Evolutionary conservation across 2,329 filamentous ascomycete genomes (phyloP).

Genomic region (Ceratocystis huliohia): DNA sequence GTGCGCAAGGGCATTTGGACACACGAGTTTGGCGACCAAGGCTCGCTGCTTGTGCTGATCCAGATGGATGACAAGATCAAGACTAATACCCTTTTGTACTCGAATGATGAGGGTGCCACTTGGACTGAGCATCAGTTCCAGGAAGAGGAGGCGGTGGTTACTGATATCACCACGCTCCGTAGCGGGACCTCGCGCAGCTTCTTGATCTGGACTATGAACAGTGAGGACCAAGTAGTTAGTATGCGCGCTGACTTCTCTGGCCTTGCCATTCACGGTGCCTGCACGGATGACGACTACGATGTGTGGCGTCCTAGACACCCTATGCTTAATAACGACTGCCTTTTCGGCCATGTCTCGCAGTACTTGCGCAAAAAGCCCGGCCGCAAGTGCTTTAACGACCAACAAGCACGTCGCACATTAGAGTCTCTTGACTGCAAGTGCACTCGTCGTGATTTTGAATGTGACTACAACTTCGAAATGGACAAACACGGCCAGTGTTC

Average conservation of each 20-base stretch:
- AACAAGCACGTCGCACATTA: slow-evolving; percentile 57
- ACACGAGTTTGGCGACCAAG: slow-evolving; percentile 94
- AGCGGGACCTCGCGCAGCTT: slow-evolving; percentile 87
- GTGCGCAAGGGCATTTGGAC: slow-evolving; percentile 79
- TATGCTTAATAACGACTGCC: slow-evolving; percentile 60
- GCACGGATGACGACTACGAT: slow-evolving; percentile 62
- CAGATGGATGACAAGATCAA: slow-evolving; percentile 55
- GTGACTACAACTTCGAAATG: slow-evolving; percentile 88
- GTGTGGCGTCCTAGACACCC: slow-evolving; percentile 84
- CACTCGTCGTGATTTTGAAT: slow-evolving; percentile 79
- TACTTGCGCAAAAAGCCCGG: slow-evolving; percentile 85
- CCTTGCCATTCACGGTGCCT: slow-evolving; percentile 54
- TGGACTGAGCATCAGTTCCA: slow-evolving; percentile 70
- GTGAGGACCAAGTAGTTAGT: slow-evolving; percentile 49
- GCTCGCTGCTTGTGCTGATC: slow-evolving; percentile 81
- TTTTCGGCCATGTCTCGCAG: slow-evolving; percentile 81
- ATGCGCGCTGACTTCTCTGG: slow-evolving; percentile 84
- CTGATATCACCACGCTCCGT: slow-evolving; percentile 75
- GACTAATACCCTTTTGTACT: slow-evolving; percentile 60
- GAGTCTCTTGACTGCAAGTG: slow-evolving; percentile 70
- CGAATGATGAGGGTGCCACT: slow-evolving; percentile 63
- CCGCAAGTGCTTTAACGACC: slow-evolving; percentile 68
- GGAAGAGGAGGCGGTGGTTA: slow-evolving; percentile 56
- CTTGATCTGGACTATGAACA: slow-evolving; percentile 64
- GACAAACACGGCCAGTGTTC: slow-evolving; percentile 63